Evolutionary conservation across 1,139 yeast species (phyloP).

Genomic region (Yamadazyma pseudoaaseri): DNA sequence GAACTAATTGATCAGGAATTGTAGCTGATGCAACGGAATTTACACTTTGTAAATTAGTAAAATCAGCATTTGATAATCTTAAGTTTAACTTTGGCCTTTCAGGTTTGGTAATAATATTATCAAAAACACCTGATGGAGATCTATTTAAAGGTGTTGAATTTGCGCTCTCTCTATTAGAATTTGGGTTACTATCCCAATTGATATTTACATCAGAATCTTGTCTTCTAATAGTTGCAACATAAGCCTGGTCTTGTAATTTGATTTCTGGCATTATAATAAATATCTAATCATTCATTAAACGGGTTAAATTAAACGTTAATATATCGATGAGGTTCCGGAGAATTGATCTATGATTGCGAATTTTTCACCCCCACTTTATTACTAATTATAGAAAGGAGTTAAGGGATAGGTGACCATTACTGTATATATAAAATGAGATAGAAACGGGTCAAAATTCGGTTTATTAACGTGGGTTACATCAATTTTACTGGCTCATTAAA

Average conservation of each 20-base stretch:
- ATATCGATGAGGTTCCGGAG: no score
- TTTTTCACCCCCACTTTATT: no score
- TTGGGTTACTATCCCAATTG: neutral
- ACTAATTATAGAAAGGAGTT: no score
- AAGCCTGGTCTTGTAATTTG: conserved; percentile 7
- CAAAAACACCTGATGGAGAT: conserved; percentile 2
- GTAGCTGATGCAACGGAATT: conserved; percentile 1
- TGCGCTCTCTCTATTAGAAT: neutral
- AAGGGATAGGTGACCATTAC: no score
- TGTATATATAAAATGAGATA: no score
- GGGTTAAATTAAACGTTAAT: no score
- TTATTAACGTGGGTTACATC: no score
- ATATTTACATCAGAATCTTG: conserved; percentile 10
- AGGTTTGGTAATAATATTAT: conserved; percentile 9
- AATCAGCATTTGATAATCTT: conserved; percentile 13
- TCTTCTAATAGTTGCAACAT: conserved; percentile 13
- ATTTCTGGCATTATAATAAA: conserved; percentile 2
- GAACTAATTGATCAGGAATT: conserved; percentile 7
- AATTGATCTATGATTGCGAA: no score
- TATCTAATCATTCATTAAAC: no score
- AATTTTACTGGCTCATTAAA: no score
- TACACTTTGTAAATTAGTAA: conserved; percentile 8
- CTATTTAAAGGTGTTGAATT: conserved; percentile 3
- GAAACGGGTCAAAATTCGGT: no score
- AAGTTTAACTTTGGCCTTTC: conserved; percentile 14